These are phyloP conservation scores for Moniliella sp. DNA, from an alignment of 1,284 basidiomycete species.

Conservation along the genomic window DNA sequence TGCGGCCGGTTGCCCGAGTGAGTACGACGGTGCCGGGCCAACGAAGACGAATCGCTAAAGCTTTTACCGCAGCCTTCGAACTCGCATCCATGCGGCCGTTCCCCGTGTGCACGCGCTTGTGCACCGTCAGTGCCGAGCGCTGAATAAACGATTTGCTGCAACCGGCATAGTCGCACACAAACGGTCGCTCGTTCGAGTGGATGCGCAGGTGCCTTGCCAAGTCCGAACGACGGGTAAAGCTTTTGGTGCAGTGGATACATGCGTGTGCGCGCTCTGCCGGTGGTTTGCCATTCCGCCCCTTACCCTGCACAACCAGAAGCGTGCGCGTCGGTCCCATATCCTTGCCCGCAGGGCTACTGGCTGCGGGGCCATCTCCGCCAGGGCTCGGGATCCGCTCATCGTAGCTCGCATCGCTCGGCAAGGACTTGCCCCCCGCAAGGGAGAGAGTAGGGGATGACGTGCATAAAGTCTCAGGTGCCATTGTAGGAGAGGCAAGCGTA, in stretches of 20 bases:
- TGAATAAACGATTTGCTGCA: constrained; percentile 33
- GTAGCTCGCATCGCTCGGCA: no score
- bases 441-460: no score
- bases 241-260: constrained; percentile 28
- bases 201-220: constrained; percentile 49
- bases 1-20: constrained; percentile 40
- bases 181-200: constrained; percentile 69
- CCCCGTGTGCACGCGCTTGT: constrained; percentile 67
- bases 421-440: no score
- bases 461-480: no score
- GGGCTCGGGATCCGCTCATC: no score
- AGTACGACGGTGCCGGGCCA: constrained; percentile 49
- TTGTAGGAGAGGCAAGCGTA: no score
- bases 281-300: no score
- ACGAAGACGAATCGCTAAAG: constrained; percentile 42
- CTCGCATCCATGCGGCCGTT: constrained; percentile 58
- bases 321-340: no score
- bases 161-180: constrained; percentile 40
- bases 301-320: no score
- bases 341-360: no score
- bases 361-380: no score
- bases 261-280: no score
- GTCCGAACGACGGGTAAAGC: constrained; percentile 28
- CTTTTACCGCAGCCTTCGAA: constrained; percentile 43
- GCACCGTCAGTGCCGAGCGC: constrained; percentile 52